These are phyloP conservation scores for Termitomyces sp. DNA, from an alignment of 768 basidiomycete species.

Conservation along the genomic window DNA sequence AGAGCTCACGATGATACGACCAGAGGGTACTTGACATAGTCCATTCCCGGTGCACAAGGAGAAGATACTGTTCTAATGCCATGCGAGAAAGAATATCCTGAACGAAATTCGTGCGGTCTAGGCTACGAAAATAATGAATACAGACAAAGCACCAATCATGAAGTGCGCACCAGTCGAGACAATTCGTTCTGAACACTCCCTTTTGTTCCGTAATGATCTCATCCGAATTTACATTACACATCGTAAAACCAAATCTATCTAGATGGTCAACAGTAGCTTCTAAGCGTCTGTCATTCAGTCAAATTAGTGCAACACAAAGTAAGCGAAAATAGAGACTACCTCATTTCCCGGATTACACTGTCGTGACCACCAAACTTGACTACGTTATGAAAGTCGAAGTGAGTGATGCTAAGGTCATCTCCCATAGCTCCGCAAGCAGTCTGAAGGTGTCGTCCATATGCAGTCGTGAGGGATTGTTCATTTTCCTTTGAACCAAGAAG, in stretches of 20 bases:
- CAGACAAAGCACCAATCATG: not conserved
- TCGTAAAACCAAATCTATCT: slow-evolving; percentile 82
- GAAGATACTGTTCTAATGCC: slow-evolving; percentile 77
- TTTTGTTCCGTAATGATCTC: slow-evolving; percentile 83
- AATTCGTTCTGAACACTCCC: slow-evolving; percentile 92
- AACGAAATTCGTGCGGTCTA: slow-evolving; percentile 96
- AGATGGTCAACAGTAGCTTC: slow-evolving; percentile 55
- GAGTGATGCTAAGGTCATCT: slow-evolving; percentile 71
- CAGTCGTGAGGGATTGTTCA: slow-evolving; percentile 75
- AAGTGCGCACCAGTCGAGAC: slow-evolving; percentile 76
- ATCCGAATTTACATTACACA: slow-evolving; percentile 60
- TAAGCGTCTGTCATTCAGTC: slow-evolving; percentile 39
- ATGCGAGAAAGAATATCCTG: slow-evolving; percentile 89
- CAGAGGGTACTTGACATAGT: slow-evolving; percentile 63
- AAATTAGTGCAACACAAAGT: not conserved
- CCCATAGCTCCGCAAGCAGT: slow-evolving; percentile 56
- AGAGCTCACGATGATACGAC: slow-evolving; percentile 86
- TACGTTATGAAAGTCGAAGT: slow-evolving; percentile 91
- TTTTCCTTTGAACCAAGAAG: slow-evolving; percentile 90
- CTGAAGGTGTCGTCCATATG: slow-evolving; percentile 79
- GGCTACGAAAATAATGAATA: slow-evolving; percentile 35
- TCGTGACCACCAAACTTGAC: slow-evolving; percentile 85
- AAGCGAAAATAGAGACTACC: slow-evolving; percentile 25
- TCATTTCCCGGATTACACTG: slow-evolving; percentile 68
- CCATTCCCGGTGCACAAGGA: slow-evolving; percentile 76